phyloP scores from a whole-genome alignment of 2,329 filamentous ascomycete species.

The Aspergillus sp. region DNA sequence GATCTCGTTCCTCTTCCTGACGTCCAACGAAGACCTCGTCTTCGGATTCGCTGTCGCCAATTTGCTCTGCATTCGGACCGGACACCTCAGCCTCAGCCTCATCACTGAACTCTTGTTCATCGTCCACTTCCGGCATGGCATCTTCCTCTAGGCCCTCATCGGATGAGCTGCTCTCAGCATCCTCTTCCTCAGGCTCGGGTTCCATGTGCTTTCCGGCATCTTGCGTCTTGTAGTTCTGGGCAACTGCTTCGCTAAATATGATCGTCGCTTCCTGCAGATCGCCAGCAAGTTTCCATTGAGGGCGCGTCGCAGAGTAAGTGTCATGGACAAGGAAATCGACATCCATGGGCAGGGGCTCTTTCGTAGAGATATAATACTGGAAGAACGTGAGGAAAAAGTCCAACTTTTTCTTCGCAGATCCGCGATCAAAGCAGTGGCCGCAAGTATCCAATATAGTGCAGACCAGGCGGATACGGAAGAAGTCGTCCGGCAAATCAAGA shows the following conservation, averaged over 20 bases:
- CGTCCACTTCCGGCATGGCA: slow-evolving; percentile 47
- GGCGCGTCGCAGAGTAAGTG: slow-evolving; percentile 73
- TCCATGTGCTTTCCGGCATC: slow-evolving; percentile 64
- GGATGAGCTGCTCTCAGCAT: slow-evolving; percentile 61
- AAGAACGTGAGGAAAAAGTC: slow-evolving; percentile 97
- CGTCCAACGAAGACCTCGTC: slow-evolving; percentile 92
- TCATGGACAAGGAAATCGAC: slow-evolving; percentile 96
- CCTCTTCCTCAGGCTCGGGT: slow-evolving; percentile 60
- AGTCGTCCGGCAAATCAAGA: slow-evolving; percentile 86
- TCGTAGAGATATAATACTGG: slow-evolving; percentile 91
- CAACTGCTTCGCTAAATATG: slow-evolving; percentile 79
- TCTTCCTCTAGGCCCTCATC: slow-evolving; percentile 69
- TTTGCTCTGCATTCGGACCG: slow-evolving; percentile 41
- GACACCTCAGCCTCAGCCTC: slow-evolving; percentile 41
- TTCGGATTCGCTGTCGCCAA: slow-evolving; percentile 51
- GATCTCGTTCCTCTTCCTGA: slow-evolving; percentile 82
- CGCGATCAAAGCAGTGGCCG: slow-evolving; percentile 91
- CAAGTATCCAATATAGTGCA: slow-evolving; percentile 90
- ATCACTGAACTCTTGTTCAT: slow-evolving; percentile 47
- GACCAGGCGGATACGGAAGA: slow-evolving; percentile 86
- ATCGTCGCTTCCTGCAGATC: slow-evolving; percentile 76
- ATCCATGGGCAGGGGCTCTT: slow-evolving; percentile 87
- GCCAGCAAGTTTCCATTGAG: slow-evolving; percentile 83
- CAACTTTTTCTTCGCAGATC: slow-evolving; percentile 89
- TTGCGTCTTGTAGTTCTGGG: slow-evolving; percentile 77